Percentiles rank a stretch among this genome's conserved stretches.
Conservation (phyloP, 1,284 basidiomycete genomes). For the Rhodofomes roseus region DNA sequence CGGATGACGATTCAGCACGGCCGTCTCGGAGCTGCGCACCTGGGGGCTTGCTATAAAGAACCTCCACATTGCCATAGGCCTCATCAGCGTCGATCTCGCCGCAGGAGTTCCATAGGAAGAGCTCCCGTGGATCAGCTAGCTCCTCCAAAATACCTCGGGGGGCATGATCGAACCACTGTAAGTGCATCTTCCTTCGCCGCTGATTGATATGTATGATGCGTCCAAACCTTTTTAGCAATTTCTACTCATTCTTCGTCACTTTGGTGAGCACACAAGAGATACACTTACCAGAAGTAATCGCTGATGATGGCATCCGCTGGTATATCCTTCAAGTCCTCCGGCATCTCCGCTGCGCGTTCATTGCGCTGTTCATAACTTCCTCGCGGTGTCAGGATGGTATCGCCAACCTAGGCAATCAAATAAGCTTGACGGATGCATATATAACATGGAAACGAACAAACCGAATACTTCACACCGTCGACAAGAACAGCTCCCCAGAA, state of each 20-base stretch:
- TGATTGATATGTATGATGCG: conserved; percentile 52
- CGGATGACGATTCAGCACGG: conserved; percentile 12
- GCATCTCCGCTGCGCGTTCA: conserved; percentile 22
- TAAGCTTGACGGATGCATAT: background rate
- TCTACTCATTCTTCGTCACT: too few species aligned
- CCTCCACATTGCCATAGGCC: conserved; percentile 43
- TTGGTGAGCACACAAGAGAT: too few species aligned
- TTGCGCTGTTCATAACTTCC: conserved; percentile 24
- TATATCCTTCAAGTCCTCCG: conserved; percentile 28
- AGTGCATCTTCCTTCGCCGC: conserved; percentile 40
- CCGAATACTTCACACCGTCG: conserved; percentile 35
- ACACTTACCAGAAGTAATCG: conserved; percentile 58
- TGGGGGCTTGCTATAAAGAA: conserved; percentile 23
- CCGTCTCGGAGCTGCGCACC: background rate
- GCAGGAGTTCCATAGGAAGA: conserved; percentile 59
- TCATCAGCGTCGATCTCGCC: conserved; percentile 34
- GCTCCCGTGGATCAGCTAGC: conserved; percentile 55
- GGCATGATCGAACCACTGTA: conserved; percentile 70
- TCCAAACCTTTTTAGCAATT: conserved; percentile 59
- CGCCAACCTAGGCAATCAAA: conserved; percentile 46
- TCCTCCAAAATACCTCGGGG: conserved; percentile 54
- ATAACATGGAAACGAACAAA: conserved; percentile 24
- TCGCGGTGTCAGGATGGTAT: conserved; percentile 48
- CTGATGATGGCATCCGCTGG: conserved; percentile 37
- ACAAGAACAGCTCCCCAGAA: conserved; percentile 31